Conservation (phyloP, 768 basidiomycete genomes). For the Hygrocybe punicea region DNA sequence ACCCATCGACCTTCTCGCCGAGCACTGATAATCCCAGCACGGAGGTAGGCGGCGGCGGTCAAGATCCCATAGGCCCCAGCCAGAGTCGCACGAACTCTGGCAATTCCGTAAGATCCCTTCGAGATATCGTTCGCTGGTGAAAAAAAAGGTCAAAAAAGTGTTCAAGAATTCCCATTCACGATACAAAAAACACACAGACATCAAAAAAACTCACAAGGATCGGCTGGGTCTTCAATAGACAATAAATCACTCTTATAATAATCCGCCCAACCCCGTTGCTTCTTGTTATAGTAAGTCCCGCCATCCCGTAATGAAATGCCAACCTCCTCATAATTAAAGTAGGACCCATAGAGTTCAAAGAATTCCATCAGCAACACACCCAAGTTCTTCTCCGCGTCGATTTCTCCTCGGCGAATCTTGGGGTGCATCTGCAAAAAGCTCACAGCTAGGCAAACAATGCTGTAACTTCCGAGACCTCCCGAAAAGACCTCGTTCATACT, state of each 20-base stretch:
- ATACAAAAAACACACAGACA: not conserved
- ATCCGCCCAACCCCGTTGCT: constrained; percentile 76
- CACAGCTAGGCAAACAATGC: constrained; percentile 88
- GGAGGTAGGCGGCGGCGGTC: constrained; percentile 66
- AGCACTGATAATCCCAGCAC: constrained; percentile 59
- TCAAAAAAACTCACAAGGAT: constrained; percentile 58
- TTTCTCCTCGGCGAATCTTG: constrained; percentile 83
- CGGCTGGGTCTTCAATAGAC: constrained; percentile 92
- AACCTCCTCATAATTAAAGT: constrained; percentile 87
- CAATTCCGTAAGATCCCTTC: constrained; percentile 78
- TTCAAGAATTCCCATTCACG: constrained; percentile 1
- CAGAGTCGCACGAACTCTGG: constrained; percentile 76
- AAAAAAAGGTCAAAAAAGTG: not conserved
- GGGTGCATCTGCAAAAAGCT: constrained; percentile 98
- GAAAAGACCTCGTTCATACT: constrained; percentile 98
- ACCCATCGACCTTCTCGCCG: constrained; percentile 50
- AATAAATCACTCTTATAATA: constrained; percentile 54
- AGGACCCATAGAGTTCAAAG: constrained; percentile 89
- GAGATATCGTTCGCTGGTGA: constrained; percentile 87
- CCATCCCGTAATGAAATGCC: constrained; percentile 87
- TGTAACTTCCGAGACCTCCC: constrained; percentile 91
- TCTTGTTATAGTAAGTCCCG: constrained; percentile 86
- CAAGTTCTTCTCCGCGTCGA: constrained; percentile 82
- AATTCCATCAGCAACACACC: constrained; percentile 97
- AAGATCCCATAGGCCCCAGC: constrained; percentile 79